Percentiles rank a stretch among this genome's conserved stretches.
These are phyloP conservation scores for Yamadazyma conglobata DNA, from an alignment of 1,139 yeast species.

Conservation along the genomic window DNA sequence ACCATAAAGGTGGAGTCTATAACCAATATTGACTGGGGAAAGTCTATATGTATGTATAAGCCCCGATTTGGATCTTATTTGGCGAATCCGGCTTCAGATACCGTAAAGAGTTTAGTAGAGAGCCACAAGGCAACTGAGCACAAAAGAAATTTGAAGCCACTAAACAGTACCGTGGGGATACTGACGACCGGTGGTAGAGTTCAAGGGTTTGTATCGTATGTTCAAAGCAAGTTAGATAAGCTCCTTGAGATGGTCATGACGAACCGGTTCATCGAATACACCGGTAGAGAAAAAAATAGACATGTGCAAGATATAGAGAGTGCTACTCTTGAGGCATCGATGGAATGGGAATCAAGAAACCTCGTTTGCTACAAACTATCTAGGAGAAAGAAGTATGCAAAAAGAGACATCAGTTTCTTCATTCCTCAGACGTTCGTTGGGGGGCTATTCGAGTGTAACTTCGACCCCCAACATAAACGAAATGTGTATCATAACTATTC, in stretches of 20 bases:
- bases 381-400: conserved; percentile 56
- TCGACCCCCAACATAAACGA: conserved; percentile 22
- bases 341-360: conserved; percentile 30
- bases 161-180: background rate
- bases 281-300: conserved; percentile 20
- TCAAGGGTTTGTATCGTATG: conserved; percentile 6
- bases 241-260: conserved; percentile 20
- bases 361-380: conserved; percentile 60
- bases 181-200: background rate
- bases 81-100: conserved; percentile 2
- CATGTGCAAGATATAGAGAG: conserved; percentile 21
- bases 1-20: conserved; percentile 30
- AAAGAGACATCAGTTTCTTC: conserved; percentile 45
- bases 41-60: conserved; percentile 46
- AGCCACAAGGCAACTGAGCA: background rate
- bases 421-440: conserved; percentile 65
- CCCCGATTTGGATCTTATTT: conserved; percentile 17
- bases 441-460: conserved; percentile 56
- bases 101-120: conserved; percentile 6
- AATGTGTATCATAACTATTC: conserved; percentile 18
- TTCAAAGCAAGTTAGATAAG: conserved; percentile 20
- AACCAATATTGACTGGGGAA: conserved; percentile 50
- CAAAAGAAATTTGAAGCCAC: too few species aligned
- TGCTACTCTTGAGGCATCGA: conserved; percentile 22
- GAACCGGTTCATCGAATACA: conserved; percentile 23